Evolutionary conservation across 228 moss, liverwort and hornwort genomes (phyloP).

Genomic region (Sphagnum fallax): DNA sequence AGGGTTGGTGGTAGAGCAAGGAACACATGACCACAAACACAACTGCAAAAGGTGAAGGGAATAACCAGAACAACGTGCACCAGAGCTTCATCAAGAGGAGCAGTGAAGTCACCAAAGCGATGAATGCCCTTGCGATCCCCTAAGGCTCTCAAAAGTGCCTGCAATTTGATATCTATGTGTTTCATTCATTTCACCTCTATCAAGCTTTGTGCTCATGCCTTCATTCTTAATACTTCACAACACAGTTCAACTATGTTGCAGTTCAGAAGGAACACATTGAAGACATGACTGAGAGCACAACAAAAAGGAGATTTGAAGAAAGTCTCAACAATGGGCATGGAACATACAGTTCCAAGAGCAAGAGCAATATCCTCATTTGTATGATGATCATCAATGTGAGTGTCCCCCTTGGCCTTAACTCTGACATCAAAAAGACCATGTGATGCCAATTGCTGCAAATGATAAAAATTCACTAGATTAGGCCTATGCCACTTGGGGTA

Average conservation of each 20-base stretch:
- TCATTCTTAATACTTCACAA: no score
- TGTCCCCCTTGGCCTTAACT: constrained; percentile 82
- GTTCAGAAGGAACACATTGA: no score
- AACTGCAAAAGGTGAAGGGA: not conserved
- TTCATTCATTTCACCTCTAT: no score
- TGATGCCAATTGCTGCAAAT: constrained; percentile 82
- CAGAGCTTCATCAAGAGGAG: constrained; percentile 93
- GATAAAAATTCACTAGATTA: no score
- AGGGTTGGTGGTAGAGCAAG: no score
- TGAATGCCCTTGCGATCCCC: constrained; percentile 92
- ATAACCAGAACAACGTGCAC: constrained; percentile 88
- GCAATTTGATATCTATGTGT: not conserved
- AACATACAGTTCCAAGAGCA: constrained; percentile 79
- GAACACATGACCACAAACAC: no score
- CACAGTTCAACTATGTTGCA: no score
- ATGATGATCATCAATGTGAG: constrained; percentile 93
- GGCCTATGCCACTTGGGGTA: no score
- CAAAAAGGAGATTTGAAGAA: no score
- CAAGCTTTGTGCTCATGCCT: no score
- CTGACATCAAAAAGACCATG: constrained; percentile 93
- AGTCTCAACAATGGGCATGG: no score
- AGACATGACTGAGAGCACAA: no score
- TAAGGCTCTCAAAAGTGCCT: constrained; percentile 87
- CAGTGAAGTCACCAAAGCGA: constrained; percentile 93
- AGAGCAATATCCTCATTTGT: constrained; percentile 94